Conservation (phyloP, 2,329 filamentous ascomycete genomes). For the Clarireedia hainanense region DNA sequence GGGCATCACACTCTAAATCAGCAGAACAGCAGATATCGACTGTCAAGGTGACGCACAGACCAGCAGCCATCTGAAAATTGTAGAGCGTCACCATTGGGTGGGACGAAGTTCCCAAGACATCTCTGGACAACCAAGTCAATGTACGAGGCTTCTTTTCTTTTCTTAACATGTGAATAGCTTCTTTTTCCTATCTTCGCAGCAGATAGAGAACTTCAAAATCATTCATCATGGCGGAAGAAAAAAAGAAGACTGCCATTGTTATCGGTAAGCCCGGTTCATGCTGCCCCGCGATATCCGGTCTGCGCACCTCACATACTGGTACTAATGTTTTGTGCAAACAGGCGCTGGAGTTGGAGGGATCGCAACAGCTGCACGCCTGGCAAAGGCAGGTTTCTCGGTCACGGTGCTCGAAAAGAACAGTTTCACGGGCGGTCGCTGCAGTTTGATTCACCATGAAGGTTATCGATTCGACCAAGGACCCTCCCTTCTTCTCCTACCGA, state of each 20-base stretch:
- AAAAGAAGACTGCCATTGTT: constrained; percentile 42
- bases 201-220: not conserved
- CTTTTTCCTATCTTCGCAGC: constrained; percentile 12
- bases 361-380: constrained; percentile 62
- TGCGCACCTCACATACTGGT: not conserved
- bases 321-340: constrained; percentile 24
- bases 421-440: constrained; percentile 66
- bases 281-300: not conserved
- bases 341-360: constrained; percentile 67
- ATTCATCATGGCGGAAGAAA: constrained; percentile 18
- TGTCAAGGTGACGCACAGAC: no score
- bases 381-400: constrained; percentile 62
- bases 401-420: constrained; percentile 72
- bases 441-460: constrained; percentile 51
- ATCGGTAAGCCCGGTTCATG: constrained; percentile 36
- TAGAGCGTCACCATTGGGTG: not conserved
- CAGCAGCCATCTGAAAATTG: not conserved
- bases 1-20: no score
- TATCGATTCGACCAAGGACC: constrained; percentile 72
- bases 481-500: constrained; percentile 63
- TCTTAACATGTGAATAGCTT: constrained; percentile 18
- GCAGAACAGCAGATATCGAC: no score
- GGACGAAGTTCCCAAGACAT: not conserved
- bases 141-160: not conserved
- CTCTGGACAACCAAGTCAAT: no score